Evolutionary conservation across 2,329 filamentous ascomycete genomes (phyloP).

Genomic region (Myotisia sp.): DNA sequence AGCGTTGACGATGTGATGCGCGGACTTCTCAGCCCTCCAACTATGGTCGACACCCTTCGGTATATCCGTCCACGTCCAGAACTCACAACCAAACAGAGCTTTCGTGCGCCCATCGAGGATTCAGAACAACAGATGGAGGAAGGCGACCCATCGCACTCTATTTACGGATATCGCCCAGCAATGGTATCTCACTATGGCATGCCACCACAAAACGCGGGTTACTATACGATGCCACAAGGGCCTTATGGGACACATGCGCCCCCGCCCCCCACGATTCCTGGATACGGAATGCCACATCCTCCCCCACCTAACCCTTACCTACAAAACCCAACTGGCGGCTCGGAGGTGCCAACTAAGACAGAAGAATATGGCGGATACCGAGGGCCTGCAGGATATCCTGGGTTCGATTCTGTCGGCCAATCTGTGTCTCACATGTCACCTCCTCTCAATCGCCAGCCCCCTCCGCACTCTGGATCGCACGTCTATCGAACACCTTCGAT

Average conservation of each 20-base stretch:
- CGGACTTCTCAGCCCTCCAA: constrained; percentile 45
- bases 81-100: constrained; percentile 49
- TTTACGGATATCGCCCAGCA: constrained; percentile 23
- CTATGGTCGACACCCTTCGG: constrained; percentile 38
- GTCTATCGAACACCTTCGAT: constrained; percentile 29
- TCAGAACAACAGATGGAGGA: constrained; percentile 28
- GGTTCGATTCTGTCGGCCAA: constrained; percentile 24
- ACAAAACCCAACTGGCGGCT: constrained; percentile 19
- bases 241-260: constrained; percentile 19
- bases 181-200: constrained; percentile 26
- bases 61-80: constrained; percentile 43
- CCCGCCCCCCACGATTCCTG: constrained; percentile 19
- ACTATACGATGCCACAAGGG: constrained; percentile 22
- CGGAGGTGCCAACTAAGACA: constrained; percentile 21
- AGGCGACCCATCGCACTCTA: constrained; percentile 1
- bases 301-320: constrained; percentile 26
- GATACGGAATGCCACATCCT: constrained; percentile 19
- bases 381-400: constrained; percentile 19
- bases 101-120: constrained; percentile 52
- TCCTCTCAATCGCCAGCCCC: constrained; percentile 16
- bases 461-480: background rate
- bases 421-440: constrained; percentile 20
- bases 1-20: constrained; percentile 61
- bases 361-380: constrained; percentile 27
- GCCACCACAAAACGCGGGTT: constrained; percentile 22